phyloP scores from a whole-genome alignment of 176 grass and related monocot species.

The Microstegium vimineum region DNA sequence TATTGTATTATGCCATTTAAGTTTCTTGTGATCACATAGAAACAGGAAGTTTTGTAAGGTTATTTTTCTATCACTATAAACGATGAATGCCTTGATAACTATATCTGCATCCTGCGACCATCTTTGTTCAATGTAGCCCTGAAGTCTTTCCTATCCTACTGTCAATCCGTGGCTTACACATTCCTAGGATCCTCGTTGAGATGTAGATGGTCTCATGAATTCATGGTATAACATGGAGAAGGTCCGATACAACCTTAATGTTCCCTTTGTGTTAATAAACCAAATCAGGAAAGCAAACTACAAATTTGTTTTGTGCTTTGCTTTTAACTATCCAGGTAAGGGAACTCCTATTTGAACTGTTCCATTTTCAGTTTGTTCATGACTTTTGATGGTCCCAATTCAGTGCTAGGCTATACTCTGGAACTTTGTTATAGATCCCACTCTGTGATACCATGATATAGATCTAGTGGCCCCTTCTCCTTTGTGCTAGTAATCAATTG shows the following conservation, averaged over 20 bases:
- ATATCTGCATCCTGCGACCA: not conserved
- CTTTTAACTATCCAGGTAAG: not conserved
- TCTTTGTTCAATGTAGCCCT: not conserved
- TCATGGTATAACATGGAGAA: not conserved
- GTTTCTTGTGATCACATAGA: not conserved
- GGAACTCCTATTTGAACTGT: not conserved
- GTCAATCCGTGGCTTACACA: not conserved
- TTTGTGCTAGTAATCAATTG: not conserved
- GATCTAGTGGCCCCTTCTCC: not conserved
- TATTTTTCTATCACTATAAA: not conserved
- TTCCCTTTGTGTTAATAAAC: conserved; percentile 15
- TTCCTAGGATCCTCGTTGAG: not conserved
- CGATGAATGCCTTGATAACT: conserved; percentile 7
- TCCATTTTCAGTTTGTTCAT: not conserved
- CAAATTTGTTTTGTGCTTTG: not conserved
- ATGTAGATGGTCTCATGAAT: not conserved
- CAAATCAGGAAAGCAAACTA: not conserved
- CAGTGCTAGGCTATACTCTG: not conserved
- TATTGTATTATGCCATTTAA: not conserved
- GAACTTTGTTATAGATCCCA: not conserved
- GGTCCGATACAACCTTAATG: conserved; percentile 7
- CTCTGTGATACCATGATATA: conserved; percentile 2
- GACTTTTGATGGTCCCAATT: not conserved
- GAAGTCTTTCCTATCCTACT: not conserved
- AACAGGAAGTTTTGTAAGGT: not conserved